Conservation (phyloP, 306 rosid genomes). For the Boehmeria nivea region DNA sequence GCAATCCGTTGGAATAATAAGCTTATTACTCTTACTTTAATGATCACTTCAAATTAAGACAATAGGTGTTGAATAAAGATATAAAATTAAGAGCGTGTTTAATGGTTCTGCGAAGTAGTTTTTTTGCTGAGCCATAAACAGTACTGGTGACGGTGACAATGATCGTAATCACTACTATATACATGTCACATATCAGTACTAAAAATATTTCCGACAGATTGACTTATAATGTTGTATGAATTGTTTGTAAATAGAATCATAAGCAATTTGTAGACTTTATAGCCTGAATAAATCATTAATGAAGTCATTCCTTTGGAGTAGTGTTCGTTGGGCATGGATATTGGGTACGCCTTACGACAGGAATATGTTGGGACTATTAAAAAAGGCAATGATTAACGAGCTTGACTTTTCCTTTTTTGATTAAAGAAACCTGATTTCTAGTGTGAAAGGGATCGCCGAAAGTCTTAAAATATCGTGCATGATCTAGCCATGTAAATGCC, state of each 20-base stretch:
- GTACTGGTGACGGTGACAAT: not conserved
- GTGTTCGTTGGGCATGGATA: not conserved
- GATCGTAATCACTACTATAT: not conserved
- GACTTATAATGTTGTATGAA: too few species aligned
- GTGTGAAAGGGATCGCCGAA: not conserved
- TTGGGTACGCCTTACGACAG: not conserved
- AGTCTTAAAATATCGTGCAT: slow-evolving; percentile 3
- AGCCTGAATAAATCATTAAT: not conserved
- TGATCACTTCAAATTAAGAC: not conserved
- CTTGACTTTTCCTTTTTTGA: not conserved
- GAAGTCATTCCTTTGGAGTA: not conserved
- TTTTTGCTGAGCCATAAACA: not conserved
- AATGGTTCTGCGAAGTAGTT: not conserved
- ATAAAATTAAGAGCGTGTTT: not conserved
- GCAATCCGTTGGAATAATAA: not conserved
- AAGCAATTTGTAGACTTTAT: not conserved
- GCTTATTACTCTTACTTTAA: not conserved
- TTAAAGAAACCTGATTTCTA: too few species aligned
- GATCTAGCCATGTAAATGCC: not conserved
- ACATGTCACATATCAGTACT: not conserved
- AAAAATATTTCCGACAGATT: too few species aligned
- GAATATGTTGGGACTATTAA: slow-evolving; percentile 1
- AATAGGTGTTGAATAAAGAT: too few species aligned
- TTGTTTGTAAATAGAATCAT: too few species aligned
- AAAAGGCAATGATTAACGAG: not conserved